Conservation (phyloP, 2,329 filamentous ascomycete species). For the Didymella sp. region DNA sequence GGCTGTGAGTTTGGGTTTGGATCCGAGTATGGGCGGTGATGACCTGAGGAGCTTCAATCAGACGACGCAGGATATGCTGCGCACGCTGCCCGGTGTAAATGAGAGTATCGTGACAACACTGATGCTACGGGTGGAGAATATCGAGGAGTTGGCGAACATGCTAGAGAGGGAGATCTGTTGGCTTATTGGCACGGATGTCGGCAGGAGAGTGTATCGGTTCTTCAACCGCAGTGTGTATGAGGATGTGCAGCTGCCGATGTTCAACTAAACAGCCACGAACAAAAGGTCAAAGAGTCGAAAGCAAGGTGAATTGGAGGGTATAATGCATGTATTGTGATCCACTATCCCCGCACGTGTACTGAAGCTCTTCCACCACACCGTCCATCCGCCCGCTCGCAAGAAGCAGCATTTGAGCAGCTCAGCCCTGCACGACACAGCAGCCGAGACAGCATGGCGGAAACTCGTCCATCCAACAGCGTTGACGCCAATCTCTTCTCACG, state of each 20-base stretch:
- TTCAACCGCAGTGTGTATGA: constrained; percentile 70
- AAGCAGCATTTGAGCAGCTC: constrained; percentile 51
- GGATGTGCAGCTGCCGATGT: constrained; percentile 35
- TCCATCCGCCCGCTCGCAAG: constrained; percentile 49
- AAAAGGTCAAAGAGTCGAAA: no score
- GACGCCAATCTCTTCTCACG: background rate
- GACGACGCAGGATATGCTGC: constrained; percentile 89
- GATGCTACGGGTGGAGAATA: constrained; percentile 74
- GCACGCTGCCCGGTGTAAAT: constrained; percentile 78
- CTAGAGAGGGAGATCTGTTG: constrained; percentile 72
- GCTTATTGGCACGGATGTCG: constrained; percentile 79
- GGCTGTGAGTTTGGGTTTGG: constrained; percentile 82
- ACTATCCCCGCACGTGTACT: constrained; percentile 14
- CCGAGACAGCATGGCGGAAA: constrained; percentile 51
- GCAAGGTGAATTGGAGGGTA: constrained; percentile 1
- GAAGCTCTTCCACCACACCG: constrained; percentile 18
- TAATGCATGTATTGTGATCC: constrained; percentile 17
- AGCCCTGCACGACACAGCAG: constrained; percentile 25
- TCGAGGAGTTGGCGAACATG: constrained; percentile 88
- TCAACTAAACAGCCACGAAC: constrained; percentile 20
- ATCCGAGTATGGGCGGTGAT: constrained; percentile 61
- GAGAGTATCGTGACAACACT: constrained; percentile 78
- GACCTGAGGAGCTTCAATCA: constrained; percentile 77
- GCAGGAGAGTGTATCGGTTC: constrained; percentile 77
- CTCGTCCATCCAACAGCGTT: background rate